Evolutionary conservation across 1,284 basidiomycete species (phyloP), one percentile per base, ranked within the genome.

Genomic region (Cryptococcus wingfieldii): DNA sequence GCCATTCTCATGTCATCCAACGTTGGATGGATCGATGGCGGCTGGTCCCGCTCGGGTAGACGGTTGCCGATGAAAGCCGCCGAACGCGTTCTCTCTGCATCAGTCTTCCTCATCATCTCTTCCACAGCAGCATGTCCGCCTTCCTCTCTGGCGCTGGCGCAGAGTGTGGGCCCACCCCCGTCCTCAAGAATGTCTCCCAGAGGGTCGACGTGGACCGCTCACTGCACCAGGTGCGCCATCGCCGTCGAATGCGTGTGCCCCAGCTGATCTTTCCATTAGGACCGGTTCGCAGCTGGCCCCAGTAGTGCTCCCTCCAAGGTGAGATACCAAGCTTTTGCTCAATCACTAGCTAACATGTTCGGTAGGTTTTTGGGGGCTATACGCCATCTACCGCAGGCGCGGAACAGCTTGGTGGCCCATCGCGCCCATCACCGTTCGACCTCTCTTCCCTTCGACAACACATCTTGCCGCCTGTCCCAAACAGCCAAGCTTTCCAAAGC

Each of bases 151-250:
- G 70, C 16, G 66, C 63, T 4, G 68, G 55, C 1, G 64, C 67
- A 10, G 69, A 72, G 12, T 73, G 72, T 54, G 71, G 71, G 1
- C 72, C 72, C 6, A 56, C 58, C 7, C 68, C 62, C 47, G 69
- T 66, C 2, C 59, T 75, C 42, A 71, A 74, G 56, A 63, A 66
- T 51, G 69, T 74, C 9, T 59, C 62, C 18, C 57, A 59, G 9
- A 60, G 65, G 46, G 54, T 75, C n/a, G 71, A 74, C 34, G 59
- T 63, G 45, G 73, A 75, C 62, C 51, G 57, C 16, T 68, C 68
- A 5, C 55, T 72, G 4, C 66, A 70, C 49, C 70, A 70, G 47
- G 72, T 75, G 42, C 48, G 69, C 57, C 1, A 13, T 42, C 8
- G 0, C n/a, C 18, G 10, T 13, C 41, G 41, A 14, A 38, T 16